These are phyloP conservation scores for Rhytidhysteron rufulum DNA, from an alignment of 2,329 filamentous ascomycete species.

Conservation along the genomic window DNA sequence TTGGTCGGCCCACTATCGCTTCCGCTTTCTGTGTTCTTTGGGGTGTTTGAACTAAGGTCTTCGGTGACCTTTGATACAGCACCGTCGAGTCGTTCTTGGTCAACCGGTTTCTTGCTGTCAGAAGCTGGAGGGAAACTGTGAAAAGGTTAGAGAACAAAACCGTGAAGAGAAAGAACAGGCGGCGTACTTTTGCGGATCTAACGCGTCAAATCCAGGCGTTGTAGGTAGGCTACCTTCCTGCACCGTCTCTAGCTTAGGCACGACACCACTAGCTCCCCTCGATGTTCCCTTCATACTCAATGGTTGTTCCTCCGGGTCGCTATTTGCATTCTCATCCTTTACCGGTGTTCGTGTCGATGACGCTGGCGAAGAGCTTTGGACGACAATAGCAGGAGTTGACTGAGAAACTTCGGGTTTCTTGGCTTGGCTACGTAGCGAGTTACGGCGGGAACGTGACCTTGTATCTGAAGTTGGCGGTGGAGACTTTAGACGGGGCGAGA, in stretches of 20 bases:
- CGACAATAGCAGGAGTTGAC: constrained; percentile 41
- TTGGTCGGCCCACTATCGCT: constrained; percentile 56
- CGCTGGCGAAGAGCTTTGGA: constrained; percentile 43
- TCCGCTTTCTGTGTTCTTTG: constrained; percentile 52
- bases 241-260: constrained; percentile 77
- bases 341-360: constrained; percentile 26
- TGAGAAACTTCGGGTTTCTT: constrained; percentile 23
- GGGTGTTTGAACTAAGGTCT: constrained; percentile 38
- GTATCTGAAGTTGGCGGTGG: constrained; percentile 59
- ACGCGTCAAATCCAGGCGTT: constrained; percentile 54
- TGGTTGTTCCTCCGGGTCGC: constrained; percentile 32
- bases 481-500: constrained; percentile 73
- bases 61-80: constrained; percentile 46
- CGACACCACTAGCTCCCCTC: constrained; percentile 55
- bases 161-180: no score
- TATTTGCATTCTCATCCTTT: constrained; percentile 23
- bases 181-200: constrained; percentile 20
- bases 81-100: constrained; percentile 41
- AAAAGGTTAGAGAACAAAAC: not conserved
- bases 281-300: constrained; percentile 37
- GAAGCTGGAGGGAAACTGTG: not conserved
- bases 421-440: constrained; percentile 38
- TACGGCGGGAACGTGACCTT: constrained; percentile 39
- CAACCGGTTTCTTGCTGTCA: constrained; percentile 16
- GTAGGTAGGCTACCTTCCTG: constrained; percentile 77